Conservation (phyloP, 768 basidiomycete species). For the Mycena amicta region DNA sequence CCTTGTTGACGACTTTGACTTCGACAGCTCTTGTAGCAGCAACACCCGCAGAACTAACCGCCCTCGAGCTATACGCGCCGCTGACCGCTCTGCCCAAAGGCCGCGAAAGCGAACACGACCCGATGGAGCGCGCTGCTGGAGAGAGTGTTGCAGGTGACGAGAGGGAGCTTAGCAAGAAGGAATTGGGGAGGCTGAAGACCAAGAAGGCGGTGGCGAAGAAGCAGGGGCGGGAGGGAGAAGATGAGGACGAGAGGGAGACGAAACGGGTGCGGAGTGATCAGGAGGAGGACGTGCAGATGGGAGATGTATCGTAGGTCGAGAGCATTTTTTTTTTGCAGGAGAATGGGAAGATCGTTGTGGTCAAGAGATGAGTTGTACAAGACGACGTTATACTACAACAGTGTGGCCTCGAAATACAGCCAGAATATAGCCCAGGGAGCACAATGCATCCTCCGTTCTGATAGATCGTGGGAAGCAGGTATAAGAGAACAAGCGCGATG, state of each 20-base stretch:
- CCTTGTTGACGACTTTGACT: conserved; percentile 50
- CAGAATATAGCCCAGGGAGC: too few species aligned
- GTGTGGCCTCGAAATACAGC: too few species aligned
- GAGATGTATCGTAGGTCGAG: too few species aligned
- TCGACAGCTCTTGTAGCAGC: conserved; percentile 45
- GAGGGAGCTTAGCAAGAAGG: conserved; percentile 42
- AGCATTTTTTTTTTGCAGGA: too few species aligned
- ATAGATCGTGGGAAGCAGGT: too few species aligned
- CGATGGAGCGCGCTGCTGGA: conserved; percentile 35
- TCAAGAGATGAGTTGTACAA: too few species aligned
- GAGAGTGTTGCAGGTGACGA: conserved; percentile 21
- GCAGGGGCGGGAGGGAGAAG: conserved; percentile 19
- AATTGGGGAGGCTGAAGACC: conserved; percentile 52
- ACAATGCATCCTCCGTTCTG: too few species aligned
- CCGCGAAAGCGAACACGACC: conserved; percentile 46
- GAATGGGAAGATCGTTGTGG: too few species aligned
- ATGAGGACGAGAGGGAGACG: conserved; percentile 34
- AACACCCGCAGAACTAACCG: conserved; percentile 47
- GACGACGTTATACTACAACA: too few species aligned
- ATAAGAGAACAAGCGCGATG: too few species aligned
- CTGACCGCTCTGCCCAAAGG: conserved; percentile 65
- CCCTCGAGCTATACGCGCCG: conserved; percentile 62
- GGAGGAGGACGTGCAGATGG: conserved; percentile 8
- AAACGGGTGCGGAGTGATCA: conserved; percentile 40
- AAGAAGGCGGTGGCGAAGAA: conserved; percentile 48